Evolutionary conservation across 108 stramenopile species (phyloP).

Genomic region (Cyclotella baltica): DNA sequence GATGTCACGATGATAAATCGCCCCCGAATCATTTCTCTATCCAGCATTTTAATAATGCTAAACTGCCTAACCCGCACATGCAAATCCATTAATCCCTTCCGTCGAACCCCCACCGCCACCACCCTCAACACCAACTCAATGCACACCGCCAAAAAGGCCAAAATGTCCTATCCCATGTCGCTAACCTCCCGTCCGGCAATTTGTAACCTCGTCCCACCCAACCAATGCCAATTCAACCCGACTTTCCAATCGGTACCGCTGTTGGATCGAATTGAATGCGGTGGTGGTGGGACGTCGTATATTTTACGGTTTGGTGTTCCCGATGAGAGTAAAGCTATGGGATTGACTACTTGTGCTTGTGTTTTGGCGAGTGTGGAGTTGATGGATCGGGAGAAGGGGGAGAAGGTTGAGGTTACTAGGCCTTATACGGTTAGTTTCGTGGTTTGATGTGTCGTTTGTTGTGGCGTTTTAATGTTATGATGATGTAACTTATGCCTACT

Average conservation of each 20-base stretch:
- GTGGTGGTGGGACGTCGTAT: constrained; percentile 54
- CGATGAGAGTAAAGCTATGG: constrained; percentile 62
- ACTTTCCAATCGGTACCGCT: constrained; percentile 63
- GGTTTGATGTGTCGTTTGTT: background rate
- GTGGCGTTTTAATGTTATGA: background rate
- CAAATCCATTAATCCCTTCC: background rate
- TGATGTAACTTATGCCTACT: background rate
- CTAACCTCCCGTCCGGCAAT: constrained; percentile 42
- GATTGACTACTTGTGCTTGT: constrained; percentile 90
- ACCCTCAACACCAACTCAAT: background rate
- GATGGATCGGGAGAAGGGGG: constrained; percentile 43
- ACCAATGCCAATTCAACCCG: constrained; percentile 75
- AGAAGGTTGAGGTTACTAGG: constrained; percentile 70
- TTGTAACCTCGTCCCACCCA: constrained; percentile 62
- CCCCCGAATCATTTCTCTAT: no score
- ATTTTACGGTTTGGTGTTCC: constrained; percentile 79
- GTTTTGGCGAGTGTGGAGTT: constrained; percentile 84
- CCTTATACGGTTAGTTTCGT: constrained; percentile 83
- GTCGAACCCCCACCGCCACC: background rate
- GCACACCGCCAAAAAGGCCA: constrained; percentile 9
- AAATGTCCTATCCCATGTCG: constrained; percentile 34
- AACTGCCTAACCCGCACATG: background rate
- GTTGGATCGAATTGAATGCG: constrained; percentile 57
- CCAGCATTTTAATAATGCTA: background rate
- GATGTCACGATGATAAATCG: no score